These are phyloP conservation scores for Cutaneotrichosporon sp. DNA, from an alignment of 1,284 basidiomycete species.

Conservation along the genomic window DNA sequence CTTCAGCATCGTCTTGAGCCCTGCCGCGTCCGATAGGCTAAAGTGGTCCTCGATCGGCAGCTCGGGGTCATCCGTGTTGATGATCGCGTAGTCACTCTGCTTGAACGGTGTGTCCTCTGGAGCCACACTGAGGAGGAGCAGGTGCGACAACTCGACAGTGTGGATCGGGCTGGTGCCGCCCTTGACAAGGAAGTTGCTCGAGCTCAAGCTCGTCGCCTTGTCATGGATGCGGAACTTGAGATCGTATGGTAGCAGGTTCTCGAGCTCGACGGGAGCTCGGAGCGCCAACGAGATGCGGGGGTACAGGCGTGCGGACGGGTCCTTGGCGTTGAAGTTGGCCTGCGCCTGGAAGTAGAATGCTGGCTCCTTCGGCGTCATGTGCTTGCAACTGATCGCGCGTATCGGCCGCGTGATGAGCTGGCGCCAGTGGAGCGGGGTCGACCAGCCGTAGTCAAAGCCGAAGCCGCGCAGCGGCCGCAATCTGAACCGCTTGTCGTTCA, in stretches of 20 bases:
- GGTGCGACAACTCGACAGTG: constrained; percentile 90
- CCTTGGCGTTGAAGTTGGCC: constrained; percentile 74
- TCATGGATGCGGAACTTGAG: constrained; percentile 95
- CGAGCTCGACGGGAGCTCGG: constrained; percentile 93
- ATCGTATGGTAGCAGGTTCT: constrained; percentile 95
- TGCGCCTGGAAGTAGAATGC: constrained; percentile 95
- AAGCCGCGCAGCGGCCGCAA: constrained; percentile 89
- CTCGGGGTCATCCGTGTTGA: constrained; percentile 88
- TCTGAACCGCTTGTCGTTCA: constrained; percentile 77
- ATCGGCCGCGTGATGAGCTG: constrained; percentile 77
- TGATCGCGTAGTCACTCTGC: constrained; percentile 97
- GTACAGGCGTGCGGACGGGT: constrained; percentile 67
- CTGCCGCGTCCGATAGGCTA: constrained; percentile 69
- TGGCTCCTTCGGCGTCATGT: constrained; percentile 76
- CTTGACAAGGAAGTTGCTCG: constrained; percentile 82
- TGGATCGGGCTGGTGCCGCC: constrained; percentile 97
- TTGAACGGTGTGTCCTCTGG: constrained; percentile 92
- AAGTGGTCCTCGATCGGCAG: constrained; percentile 48
- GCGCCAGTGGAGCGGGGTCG: constrained; percentile 82
- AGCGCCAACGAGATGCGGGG: constrained; percentile 82
- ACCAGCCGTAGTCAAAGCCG: constrained; percentile 71
- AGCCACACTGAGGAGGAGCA: constrained; percentile 86
- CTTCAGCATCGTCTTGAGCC: constrained; percentile 75
- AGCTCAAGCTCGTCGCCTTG: constrained; percentile 82
- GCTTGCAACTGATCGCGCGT: constrained; percentile 81